These are phyloP conservation scores for Pseudofabraea citricarpa DNA, from an alignment of 2,329 filamentous ascomycete species.

Conservation along the genomic window DNA sequence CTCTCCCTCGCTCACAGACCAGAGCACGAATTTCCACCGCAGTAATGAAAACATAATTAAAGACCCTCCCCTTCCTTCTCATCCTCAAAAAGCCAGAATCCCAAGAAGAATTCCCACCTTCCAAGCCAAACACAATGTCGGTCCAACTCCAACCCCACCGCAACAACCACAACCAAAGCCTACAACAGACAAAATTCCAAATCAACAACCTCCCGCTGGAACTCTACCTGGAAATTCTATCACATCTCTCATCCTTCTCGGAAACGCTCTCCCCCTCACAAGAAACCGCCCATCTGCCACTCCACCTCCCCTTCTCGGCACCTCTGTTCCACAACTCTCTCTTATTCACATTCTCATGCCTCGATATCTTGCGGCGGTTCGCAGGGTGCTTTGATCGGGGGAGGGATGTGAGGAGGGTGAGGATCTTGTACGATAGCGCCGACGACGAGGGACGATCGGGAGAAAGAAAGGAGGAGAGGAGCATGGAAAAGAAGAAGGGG, in stretches of 20 bases:
- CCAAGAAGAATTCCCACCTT: neutral
- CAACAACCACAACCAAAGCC: too few species aligned
- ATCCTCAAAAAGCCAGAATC: too few species aligned
- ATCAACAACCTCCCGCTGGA: slow-evolving; percentile 5
- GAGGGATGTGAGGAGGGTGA: neutral
- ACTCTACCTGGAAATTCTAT: slow-evolving; percentile 8
- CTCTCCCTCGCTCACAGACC: neutral
- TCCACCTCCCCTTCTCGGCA: too few species aligned
- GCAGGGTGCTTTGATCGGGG: too few species aligned
- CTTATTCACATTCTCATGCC: too few species aligned
- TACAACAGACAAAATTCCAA: neutral
- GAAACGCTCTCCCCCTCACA: neutral
- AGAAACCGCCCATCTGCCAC: neutral
- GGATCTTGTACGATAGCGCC: neutral
- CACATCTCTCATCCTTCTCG: slow-evolving; percentile 2
- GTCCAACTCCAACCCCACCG: too few species aligned
- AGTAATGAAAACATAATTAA: neutral
- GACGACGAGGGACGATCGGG: neutral
- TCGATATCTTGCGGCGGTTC: too few species aligned
- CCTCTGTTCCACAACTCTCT: too few species aligned
- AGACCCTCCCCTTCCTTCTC: too few species aligned
- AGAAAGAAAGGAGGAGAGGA: neutral
- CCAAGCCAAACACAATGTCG: neutral
- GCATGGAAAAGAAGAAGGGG: neutral
- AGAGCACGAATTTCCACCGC: neutral